A percentile compares a stretch with the other conserved stretches of the same genome.
Evolutionary conservation across 1,284 basidiomycete species (phyloP).

Genomic region (Grifola frondosa): DNA sequence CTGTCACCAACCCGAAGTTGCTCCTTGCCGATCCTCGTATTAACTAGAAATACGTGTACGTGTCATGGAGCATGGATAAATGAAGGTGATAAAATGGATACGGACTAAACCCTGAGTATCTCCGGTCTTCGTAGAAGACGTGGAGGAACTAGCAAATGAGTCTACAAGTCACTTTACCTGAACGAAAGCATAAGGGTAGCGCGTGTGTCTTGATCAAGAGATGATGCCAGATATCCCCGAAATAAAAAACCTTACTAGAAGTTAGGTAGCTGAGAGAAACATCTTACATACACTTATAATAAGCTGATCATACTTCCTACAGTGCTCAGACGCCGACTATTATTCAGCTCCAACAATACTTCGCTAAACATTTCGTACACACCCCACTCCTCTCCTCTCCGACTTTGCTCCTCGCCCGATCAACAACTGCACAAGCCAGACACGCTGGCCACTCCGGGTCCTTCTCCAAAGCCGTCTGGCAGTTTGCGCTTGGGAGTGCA

Average conservation of each 20-base stretch:
- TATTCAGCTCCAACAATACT: constrained; percentile 42
- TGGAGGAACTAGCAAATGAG: constrained; percentile 1
- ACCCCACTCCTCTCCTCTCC: constrained; percentile 34
- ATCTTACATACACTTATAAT: too few species aligned
- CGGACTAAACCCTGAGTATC: too few species aligned
- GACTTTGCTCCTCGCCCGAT: constrained; percentile 34
- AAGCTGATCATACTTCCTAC: too few species aligned
- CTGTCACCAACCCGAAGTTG: not conserved
- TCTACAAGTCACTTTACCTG: too few species aligned
- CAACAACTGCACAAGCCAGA: constrained; percentile 44
- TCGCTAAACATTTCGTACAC: constrained; percentile 35
- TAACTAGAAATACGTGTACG: not conserved
- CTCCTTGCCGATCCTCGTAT: too few species aligned
- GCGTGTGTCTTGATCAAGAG: too few species aligned
- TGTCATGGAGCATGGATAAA: too few species aligned
- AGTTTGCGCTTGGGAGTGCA: constrained; percentile 2
- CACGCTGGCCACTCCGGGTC: constrained; percentile 44
- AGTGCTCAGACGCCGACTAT: too few species aligned
- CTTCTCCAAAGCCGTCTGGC: constrained; percentile 9
- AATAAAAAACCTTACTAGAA: too few species aligned
- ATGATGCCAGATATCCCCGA: too few species aligned
- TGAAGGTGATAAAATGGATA: not conserved
- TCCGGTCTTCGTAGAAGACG: not conserved
- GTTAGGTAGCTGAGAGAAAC: too few species aligned
- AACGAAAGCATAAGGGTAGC: too few species aligned